phyloP scores from a whole-genome alignment of 2,329 filamentous ascomycete genomes.

The Fusarium dlaminii region DNA sequence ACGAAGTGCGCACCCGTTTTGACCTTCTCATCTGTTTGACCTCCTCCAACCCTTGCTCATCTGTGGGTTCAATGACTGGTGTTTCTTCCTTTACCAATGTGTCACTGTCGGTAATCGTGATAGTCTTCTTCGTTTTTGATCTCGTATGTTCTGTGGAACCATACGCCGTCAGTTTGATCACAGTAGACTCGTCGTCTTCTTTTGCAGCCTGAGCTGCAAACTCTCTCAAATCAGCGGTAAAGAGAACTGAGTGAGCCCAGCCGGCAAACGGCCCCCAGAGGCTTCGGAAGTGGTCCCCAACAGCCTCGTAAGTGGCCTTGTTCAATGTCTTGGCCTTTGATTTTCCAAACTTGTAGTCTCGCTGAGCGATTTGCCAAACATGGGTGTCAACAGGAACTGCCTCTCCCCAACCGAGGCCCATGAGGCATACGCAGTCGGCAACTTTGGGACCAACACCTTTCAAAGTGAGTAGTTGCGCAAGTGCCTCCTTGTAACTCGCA shows the following conservation, averaged over 20 bases:
- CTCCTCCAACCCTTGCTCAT: conserved; percentile 21
- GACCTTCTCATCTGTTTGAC: conserved; percentile 29
- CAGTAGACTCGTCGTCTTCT: conserved; percentile 15
- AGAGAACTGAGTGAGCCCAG: conserved; percentile 97
- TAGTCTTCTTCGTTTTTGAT: conserved; percentile 42
- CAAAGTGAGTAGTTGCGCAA: conserved; percentile 79
- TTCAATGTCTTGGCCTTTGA: conserved; percentile 86
- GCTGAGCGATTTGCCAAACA: conserved; percentile 97
- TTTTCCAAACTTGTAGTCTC: conserved; percentile 94
- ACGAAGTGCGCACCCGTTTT: conserved; percentile 44
- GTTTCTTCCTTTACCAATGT: conserved; percentile 29
- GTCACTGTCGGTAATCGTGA: conserved; percentile 25
- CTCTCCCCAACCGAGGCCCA: conserved; percentile 96
- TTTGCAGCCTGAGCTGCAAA: conserved; percentile 73
- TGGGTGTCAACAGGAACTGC: conserved; percentile 97
- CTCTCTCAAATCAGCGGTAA: conserved; percentile 88
- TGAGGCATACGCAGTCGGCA: conserved; percentile 93
- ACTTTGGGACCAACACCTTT: conserved; percentile 97
- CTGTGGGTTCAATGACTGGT: conserved; percentile 11
- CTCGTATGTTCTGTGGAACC: conserved; percentile 6
- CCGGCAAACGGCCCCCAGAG: conserved; percentile 95
- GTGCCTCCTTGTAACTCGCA: conserved; percentile 80
- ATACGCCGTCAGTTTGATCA: conserved; percentile 25
- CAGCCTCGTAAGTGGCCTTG: conserved; percentile 86
- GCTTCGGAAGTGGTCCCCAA: conserved; percentile 87